A percentile compares a stretch with the other conserved stretches of the same genome.
These are phyloP conservation scores for Singerocomus inundabilis DNA, from an alignment of 1,284 basidiomycete species.

Conservation along the genomic window DNA sequence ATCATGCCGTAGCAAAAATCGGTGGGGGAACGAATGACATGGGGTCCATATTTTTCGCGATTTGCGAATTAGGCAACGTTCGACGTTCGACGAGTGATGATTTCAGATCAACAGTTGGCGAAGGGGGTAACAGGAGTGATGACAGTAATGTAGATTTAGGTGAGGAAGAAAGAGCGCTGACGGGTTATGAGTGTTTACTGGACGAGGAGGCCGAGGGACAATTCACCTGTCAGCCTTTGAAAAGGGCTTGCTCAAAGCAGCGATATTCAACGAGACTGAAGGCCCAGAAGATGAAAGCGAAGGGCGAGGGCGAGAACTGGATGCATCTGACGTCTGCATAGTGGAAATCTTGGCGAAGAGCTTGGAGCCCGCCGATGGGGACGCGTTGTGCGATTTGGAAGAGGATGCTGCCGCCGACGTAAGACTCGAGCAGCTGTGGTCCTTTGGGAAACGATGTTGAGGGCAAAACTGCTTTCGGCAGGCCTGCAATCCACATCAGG, in stretches of 20 bases:
- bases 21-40: slow-evolving; percentile 61
- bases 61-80: slow-evolving; percentile 27
- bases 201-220: slow-evolving; percentile 25
- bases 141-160: slow-evolving; percentile 15
- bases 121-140: neutral
- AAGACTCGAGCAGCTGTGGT: slow-evolving; percentile 53
- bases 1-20: slow-evolving; percentile 62
- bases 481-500: slow-evolving; percentile 42
- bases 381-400: slow-evolving; percentile 12
- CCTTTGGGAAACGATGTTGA: slow-evolving; percentile 67
- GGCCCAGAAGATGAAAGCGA: slow-evolving; percentile 14
- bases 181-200: slow-evolving; percentile 68
- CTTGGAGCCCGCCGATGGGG: slow-evolving; percentile 10
- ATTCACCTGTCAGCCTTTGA: slow-evolving; percentile 72
- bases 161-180: slow-evolving; percentile 41
- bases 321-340: slow-evolving; percentile 6
- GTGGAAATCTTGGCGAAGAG: slow-evolving; percentile 3
- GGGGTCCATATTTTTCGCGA: slow-evolving; percentile 36
- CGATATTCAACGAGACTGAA: slow-evolving; percentile 13
- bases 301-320: slow-evolving; percentile 8
- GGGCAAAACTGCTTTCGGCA: slow-evolving; percentile 72
- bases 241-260: slow-evolving; percentile 46
- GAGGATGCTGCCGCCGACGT: slow-evolving; percentile 16
- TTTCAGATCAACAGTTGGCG: slow-evolving; percentile 9
- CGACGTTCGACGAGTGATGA: slow-evolving; percentile 10